phyloP scores from a whole-genome alignment of 495 filamentous ascomycete genomes.

The Aspergillus steynii region DNA sequence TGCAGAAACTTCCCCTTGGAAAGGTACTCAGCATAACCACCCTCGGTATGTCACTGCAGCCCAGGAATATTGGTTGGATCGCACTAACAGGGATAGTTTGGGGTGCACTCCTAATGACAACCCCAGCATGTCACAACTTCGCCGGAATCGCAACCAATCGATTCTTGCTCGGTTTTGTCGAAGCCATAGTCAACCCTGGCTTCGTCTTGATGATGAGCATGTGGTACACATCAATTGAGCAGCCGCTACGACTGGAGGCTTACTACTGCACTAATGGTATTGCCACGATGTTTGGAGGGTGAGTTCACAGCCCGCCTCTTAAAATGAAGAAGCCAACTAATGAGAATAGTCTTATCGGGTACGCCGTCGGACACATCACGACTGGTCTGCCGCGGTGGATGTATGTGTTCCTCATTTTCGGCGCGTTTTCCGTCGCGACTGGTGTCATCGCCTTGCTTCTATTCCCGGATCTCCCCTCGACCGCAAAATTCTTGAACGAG shows the following conservation, averaged over 20 bases:
- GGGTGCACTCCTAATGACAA: slow-evolving; percentile 43
- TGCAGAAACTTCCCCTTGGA: slow-evolving; percentile 55
- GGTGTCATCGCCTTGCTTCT: slow-evolving; percentile 39
- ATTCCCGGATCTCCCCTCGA: slow-evolving; percentile 47
- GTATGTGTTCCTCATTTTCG: slow-evolving; percentile 54
- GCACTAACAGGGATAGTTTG: slow-evolving; percentile 29
- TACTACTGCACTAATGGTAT: slow-evolving; percentile 60
- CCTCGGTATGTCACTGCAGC: slow-evolving; percentile 22
- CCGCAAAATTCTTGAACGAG: slow-evolving; percentile 45
- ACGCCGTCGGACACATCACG: slow-evolving; percentile 52
- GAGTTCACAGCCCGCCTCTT: slow-evolving; percentile 1
- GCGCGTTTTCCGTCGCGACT: slow-evolving; percentile 33
- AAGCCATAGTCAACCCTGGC: slow-evolving; percentile 57
- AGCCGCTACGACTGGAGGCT: slow-evolving; percentile 53
- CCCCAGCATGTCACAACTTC: slow-evolving; percentile 41
- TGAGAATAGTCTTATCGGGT: slow-evolving; percentile 47
- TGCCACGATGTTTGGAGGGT: slow-evolving; percentile 56
- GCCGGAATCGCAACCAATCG: slow-evolving; percentile 45
- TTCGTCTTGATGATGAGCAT: slow-evolving; percentile 58
- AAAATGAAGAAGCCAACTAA: slow-evolving; percentile 28
- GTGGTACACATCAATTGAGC: slow-evolving; percentile 56
- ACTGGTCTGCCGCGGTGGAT: slow-evolving; percentile 45
- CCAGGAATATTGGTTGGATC: neutral
- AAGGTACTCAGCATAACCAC: slow-evolving; percentile 48
- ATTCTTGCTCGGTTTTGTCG: slow-evolving; percentile 54